Evolutionary conservation across 2,329 filamentous ascomycete species (phyloP).

Genomic region (Periconia digitata): DNA sequence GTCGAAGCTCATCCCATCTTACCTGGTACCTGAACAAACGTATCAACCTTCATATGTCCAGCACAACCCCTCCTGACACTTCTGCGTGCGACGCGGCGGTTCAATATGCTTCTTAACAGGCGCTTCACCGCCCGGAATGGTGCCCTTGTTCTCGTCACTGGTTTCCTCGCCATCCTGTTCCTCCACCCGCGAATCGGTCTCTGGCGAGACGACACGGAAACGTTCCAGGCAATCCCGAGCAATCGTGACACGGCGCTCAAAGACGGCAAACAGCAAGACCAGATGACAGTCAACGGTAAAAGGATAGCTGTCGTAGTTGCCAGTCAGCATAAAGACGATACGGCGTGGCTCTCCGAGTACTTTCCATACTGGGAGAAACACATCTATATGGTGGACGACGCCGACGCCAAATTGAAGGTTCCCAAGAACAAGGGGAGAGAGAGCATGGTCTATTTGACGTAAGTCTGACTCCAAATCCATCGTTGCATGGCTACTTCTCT

Average conservation of each 20-base stretch:
- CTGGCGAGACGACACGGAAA: slow-evolving; percentile 2
- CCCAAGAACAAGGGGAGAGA: slow-evolving; percentile 53
- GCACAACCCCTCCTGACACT: too few species aligned
- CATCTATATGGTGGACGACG: slow-evolving; percentile 49
- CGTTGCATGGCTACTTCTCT: neutral
- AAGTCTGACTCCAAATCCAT: slow-evolving; percentile 14
- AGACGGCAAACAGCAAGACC: neutral
- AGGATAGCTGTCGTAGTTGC: slow-evolving; percentile 42
- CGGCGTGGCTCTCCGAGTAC: slow-evolving; percentile 44
- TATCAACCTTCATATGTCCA: too few species aligned
- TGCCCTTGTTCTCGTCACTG: slow-evolving; percentile 24
- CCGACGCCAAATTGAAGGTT: slow-evolving; percentile 41
- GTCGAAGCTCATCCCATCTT: neutral
- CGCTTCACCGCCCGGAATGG: slow-evolving; percentile 32
- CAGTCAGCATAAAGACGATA: slow-evolving; percentile 40
- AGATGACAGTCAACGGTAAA: slow-evolving; percentile 11
- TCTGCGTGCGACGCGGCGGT: too few species aligned
- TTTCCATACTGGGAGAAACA: slow-evolving; percentile 44
- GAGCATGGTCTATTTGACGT: slow-evolving; percentile 54
- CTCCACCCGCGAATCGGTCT: slow-evolving; percentile 33
- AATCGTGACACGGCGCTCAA: slow-evolving; percentile 1
- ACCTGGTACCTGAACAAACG: too few species aligned
- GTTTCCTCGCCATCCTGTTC: slow-evolving; percentile 22
- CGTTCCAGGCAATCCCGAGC: neutral
- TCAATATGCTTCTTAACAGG: slow-evolving; percentile 25